Conservation (phyloP, 2,329 filamentous ascomycete genomes). For the Coleophoma cylindrospora region DNA sequence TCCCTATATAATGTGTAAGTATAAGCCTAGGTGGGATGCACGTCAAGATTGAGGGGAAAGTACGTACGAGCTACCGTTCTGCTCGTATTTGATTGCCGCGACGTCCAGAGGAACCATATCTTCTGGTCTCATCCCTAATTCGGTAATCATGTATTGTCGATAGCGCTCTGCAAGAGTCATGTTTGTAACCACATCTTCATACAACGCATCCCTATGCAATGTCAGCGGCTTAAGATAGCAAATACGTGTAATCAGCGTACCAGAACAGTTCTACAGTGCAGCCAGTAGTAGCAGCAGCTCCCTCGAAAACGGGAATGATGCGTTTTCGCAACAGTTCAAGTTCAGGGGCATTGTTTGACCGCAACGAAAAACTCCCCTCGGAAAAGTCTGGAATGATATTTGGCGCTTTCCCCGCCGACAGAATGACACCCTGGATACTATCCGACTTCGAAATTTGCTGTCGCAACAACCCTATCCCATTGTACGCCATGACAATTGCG, state of each 20-base stretch:
- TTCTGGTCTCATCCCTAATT: neutral
- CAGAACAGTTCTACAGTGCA: constrained; percentile 5
- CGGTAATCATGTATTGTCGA: constrained; percentile 5
- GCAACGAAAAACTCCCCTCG: constrained; percentile 1
- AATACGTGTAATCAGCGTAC: neutral
- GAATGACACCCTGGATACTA: constrained; percentile 33
- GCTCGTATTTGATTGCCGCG: neutral
- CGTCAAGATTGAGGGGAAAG: neutral
- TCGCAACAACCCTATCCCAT: constrained; percentile 24
- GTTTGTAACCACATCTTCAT: constrained; percentile 7
- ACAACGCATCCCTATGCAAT: constrained; percentile 3
- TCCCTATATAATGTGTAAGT: no score
- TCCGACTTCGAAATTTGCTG: constrained; percentile 22
- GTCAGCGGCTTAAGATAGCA: neutral
- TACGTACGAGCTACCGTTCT: constrained; percentile 1
- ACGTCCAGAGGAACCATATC: constrained; percentile 2
- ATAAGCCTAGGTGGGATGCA: no score
- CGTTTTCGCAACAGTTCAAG: constrained; percentile 2
- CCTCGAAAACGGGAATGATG: constrained; percentile 3
- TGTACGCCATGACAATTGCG: constrained; percentile 30
- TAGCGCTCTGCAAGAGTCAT: constrained; percentile 4
- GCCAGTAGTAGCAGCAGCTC: constrained; percentile 5
- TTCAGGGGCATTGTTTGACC: neutral
- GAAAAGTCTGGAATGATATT: constrained; percentile 31
- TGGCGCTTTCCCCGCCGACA: constrained; percentile 30